phyloP scores from a whole-genome alignment of 345 rosid genomes.

The Brassica cretica region DNA sequence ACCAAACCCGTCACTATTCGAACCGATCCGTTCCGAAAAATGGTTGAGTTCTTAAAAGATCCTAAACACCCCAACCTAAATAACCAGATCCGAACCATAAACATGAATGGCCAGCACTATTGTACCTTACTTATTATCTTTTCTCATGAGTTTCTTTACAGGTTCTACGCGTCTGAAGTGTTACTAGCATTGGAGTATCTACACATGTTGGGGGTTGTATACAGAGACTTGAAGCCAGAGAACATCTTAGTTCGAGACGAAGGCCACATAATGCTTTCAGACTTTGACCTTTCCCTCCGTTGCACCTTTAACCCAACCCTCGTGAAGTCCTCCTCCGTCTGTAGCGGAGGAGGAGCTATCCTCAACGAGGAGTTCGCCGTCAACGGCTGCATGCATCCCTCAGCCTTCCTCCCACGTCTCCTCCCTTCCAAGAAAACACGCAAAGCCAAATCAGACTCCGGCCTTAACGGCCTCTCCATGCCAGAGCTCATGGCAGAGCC shows the following conservation, averaged over 20 bases:
- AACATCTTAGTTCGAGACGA: slow-evolving; percentile 82
- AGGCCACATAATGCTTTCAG: slow-evolving; percentile 94
- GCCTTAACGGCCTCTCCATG: slow-evolving; percentile 55
- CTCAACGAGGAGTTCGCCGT: slow-evolving; percentile 63
- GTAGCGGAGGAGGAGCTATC: slow-evolving; percentile 50
- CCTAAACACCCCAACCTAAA: neutral
- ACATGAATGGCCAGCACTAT: neutral
- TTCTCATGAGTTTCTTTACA: slow-evolving; percentile 32
- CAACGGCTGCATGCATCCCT: slow-evolving; percentile 82
- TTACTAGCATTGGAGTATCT: slow-evolving; percentile 85
- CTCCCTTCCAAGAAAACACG: slow-evolving; percentile 82
- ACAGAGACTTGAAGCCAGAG: slow-evolving; percentile 91
- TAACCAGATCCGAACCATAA: neutral
- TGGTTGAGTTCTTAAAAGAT: neutral
- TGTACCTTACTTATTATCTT: slow-evolving; percentile 18
- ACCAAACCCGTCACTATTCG: neutral
- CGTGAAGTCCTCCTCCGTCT: slow-evolving; percentile 77
- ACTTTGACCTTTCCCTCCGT: slow-evolving; percentile 85
- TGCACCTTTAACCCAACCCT: slow-evolving; percentile 83
- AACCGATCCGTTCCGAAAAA: neutral
- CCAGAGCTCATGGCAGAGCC: slow-evolving; percentile 97
- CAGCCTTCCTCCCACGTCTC: slow-evolving; percentile 74
- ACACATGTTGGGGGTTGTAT: slow-evolving; percentile 92
- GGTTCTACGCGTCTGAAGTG: slow-evolving; percentile 93
- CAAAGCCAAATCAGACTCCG: slow-evolving; percentile 85